Evolutionary conservation across 2,329 filamentous ascomycete species (phyloP).

Genomic region (Ceratocystis cubensis): DNA sequence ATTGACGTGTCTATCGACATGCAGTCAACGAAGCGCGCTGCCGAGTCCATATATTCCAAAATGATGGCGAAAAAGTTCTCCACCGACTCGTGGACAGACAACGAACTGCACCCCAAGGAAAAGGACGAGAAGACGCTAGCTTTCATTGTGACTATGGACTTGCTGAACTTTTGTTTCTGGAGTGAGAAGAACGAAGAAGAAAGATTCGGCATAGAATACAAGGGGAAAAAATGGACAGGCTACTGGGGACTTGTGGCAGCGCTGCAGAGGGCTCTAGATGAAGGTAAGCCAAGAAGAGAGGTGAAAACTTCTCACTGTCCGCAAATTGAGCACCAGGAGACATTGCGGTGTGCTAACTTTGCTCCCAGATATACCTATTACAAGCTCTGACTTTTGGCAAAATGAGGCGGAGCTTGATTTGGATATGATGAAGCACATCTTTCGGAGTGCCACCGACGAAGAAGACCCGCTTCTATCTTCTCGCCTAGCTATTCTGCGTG

Average conservation of each 20-base stretch:
- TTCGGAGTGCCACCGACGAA: constrained; percentile 75
- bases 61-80: constrained; percentile 81
- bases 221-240: constrained; percentile 72
- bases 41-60: constrained; percentile 60
- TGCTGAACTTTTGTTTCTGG: constrained; percentile 97
- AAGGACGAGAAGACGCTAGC: constrained; percentile 70
- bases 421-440: constrained; percentile 61
- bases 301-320: no score
- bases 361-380: constrained; percentile 67
- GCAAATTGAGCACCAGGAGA: not conserved
- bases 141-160: constrained; percentile 95
- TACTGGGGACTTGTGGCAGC: constrained; percentile 91
- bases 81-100: constrained; percentile 71
- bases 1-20: constrained; percentile 87
- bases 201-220: constrained; percentile 72
- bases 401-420: constrained; percentile 64
- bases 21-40: constrained; percentile 68
- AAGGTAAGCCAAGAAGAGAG: constrained; percentile 38
- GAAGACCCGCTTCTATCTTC: constrained; percentile 74
- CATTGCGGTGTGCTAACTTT: not conserved
- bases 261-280: constrained; percentile 75
- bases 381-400: constrained; percentile 75
- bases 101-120: constrained; percentile 76
- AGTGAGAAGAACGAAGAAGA: constrained; percentile 57
- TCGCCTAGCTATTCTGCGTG: constrained; percentile 64